Evolutionary conservation across 352 stramenopile species (phyloP), one percentile per base, ranked within the genome.

Genomic region (Globisporangium viniferum): DNA sequence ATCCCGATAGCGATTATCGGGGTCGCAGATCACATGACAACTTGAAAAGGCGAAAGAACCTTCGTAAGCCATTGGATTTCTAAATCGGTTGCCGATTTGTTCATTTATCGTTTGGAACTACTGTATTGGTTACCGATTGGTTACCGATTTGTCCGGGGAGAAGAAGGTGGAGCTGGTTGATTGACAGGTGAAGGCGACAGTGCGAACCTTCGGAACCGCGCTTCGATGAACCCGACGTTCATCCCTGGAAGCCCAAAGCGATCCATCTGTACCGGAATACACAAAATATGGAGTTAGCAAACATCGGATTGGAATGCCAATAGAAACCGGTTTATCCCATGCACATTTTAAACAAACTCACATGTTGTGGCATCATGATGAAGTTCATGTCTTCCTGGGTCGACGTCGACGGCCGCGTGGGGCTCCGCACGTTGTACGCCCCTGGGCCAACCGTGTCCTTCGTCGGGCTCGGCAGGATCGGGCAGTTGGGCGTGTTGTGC

Each of bases 281-380:
- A 59, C 15, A 46, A 24, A 15, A 18, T 22, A 20, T 6, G 18
- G 31, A 35, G 27, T 59, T 31, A 33, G 60, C 8, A 10, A 65
- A 3, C 14, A 48, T 20, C 18, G 29, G 9, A 27, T 18, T 46
- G 7, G 15, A 65, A 41, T 5, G 9, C 39, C 24, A 33, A 9
- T 5, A 10, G 24, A 22, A 49, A 49, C 15, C 10, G 36, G 36
- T 5, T 33, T 33, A 33, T 33, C 31, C 31, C 31, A 5, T 33
- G 31, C 31, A 33, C 31, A 33, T 24, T 24, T 24, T 24, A 24
- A 24, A 33, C 3, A 33, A 3, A 77, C 75, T 56, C 73, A 88
- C 81, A 49, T 89, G 71, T 36, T 89, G 82, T 3, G 79, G 76
- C 80, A 88, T 89, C 84, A 90, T 90, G 69, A 87, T 83, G 46